Evolutionary conservation across 2,329 filamentous ascomycete species (phyloP), one percentile per base, ranked within the genome.

Genomic region (Mycosphaerella sp.): DNA sequence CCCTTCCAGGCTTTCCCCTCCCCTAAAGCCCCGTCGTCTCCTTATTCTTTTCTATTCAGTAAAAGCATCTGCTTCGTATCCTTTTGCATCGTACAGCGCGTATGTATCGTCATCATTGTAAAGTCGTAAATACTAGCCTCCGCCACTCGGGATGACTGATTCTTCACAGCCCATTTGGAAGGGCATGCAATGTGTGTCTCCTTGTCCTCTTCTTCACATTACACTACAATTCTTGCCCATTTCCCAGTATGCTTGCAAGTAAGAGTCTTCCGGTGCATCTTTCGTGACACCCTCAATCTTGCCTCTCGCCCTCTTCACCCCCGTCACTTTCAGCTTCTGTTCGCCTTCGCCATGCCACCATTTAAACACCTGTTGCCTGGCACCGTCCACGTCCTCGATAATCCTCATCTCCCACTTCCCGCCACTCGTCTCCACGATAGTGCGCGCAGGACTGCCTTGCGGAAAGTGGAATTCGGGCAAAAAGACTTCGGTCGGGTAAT

Each of bases 341-440:
- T 90, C 83, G 2, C 92, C 93, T 53, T 86, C 85, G 1, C 82
- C 82, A 72, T 98, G 91, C 91, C 92, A 96, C 93, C 93, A 98
- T 63, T 82, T 82, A 59, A 98, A 73, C 59, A 80, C 80, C 73
- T 96, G 92, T 56, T 89, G 76, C 48, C 54, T 48, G 62, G 82
- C 74, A 4, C 82, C 82, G 41, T 67, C 64, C 58, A 87, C 81
- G 7, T 82, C 79, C 53, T 90, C 86, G 56, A 90, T 84, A 4
- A 76, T 80, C 61, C 82, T 83, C 57, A 97, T 89, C 62, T 86
- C 84, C 91, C 91, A 98, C 67, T 92, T 93, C 6, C 95, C 95
- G 0, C 86, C 87, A 48, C 82, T 89, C 29, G 90, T 86, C 51
- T 86, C 80, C 3, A 98, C 83, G 0, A 78, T 78, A 39, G 84